Conservation (phyloP, 345 rosid genomes). For the Arabidopsis thaliana region DNA sequence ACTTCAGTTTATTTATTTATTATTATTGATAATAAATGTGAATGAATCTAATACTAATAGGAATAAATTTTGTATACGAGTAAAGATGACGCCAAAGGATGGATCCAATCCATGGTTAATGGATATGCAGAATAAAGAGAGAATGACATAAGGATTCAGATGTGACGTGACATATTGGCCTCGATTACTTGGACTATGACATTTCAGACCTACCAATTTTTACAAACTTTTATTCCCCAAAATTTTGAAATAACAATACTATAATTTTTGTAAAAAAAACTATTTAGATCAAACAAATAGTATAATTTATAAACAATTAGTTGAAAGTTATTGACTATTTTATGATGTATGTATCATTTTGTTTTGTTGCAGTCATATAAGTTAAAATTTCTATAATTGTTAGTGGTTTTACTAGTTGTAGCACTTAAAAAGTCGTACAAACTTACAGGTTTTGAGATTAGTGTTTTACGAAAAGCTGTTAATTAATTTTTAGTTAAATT, state of each 20-base stretch:
- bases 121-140: constrained; percentile 48
- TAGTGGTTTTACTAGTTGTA: constrained; percentile 19
- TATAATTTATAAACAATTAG: not conserved
- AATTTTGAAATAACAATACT: not conserved
- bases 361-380: constrained; percentile 21
- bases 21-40: not conserved
- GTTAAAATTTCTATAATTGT: constrained; percentile 13
- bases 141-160: constrained; percentile 52
- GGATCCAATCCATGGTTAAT: constrained; percentile 46
- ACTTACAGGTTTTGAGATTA: constrained; percentile 38
- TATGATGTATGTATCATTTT: not conserved
- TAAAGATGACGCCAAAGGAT: constrained; percentile 38
- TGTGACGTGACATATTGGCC: constrained; percentile 52
- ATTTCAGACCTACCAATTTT: constrained; percentile 38
- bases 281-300: not conserved
- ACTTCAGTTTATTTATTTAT: not conserved
- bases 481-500: constrained; percentile 1
- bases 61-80: constrained; percentile 34
- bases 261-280: no score
- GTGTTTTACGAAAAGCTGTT: constrained; percentile 29
- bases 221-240: constrained; percentile 5
- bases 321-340: constrained; percentile 1
- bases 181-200: constrained; percentile 45
- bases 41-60: constrained; percentile 36
- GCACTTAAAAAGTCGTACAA: constrained; percentile 25